Conservation (phyloP, 2,329 filamentous ascomycete species). For the Aspergillus ustus region DNA sequence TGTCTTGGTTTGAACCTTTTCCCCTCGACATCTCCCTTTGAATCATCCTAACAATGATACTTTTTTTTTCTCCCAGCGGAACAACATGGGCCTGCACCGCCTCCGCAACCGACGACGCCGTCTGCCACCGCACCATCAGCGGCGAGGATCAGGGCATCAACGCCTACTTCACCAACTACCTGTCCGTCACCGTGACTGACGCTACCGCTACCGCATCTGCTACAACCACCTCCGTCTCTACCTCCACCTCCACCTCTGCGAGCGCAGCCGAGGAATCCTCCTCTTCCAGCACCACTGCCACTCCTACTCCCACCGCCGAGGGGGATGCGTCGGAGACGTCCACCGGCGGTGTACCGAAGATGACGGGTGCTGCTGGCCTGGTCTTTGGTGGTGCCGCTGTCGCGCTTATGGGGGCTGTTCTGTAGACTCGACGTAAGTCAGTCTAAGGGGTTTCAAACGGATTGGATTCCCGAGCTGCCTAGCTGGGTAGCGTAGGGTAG, state of each 20-base stretch:
- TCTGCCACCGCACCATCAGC: constrained; percentile 1
- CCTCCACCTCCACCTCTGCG: not conserved
- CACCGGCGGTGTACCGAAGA: not conserved
- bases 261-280: not conserved
- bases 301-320: not conserved
- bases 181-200: not conserved
- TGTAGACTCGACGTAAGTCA: too few species aligned
- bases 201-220: not conserved
- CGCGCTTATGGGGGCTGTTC: not conserved
- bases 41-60: too few species aligned
- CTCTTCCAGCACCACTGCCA: not conserved
- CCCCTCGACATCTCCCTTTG: too few species aligned
- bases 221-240: not conserved
- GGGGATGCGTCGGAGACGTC: not conserved
- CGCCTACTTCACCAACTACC: not conserved
- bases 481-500: too few species aligned
- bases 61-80: not conserved
- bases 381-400: not conserved
- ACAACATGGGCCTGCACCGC: not conserved
- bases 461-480: too few species aligned
- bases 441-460: too few species aligned
- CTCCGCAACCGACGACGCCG: not conserved
- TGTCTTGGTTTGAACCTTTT: too few species aligned
- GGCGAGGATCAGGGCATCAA: not conserved
- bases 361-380: not conserved